Percentiles rank a stretch among this genome's conserved stretches.
Evolutionary conservation across 768 basidiomycete genomes (phyloP).

Genomic region (Tubosaeta brunneosetosa): DNA sequence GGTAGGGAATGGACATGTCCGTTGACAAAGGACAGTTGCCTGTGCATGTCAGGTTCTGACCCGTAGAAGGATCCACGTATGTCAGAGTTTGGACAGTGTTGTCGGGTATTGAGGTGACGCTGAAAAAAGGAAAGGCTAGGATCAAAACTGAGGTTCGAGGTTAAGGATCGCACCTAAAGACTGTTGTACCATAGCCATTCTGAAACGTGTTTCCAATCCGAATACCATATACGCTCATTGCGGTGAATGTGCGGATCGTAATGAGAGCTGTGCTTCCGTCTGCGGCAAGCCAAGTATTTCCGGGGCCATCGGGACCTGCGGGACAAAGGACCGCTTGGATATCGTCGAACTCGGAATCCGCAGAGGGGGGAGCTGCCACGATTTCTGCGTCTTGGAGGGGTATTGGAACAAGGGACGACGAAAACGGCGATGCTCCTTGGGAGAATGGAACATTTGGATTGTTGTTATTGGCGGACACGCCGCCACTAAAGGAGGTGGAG

Average conservation of each 20-base stretch:
- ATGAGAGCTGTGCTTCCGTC: constrained; percentile 69
- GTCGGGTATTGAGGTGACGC: constrained; percentile 85
- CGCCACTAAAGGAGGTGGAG: constrained; percentile 63
- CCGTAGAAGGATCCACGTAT: constrained; percentile 72
- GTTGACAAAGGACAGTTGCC: constrained; percentile 75
- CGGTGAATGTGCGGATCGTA: constrained; percentile 71
- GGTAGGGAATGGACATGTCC: constrained; percentile 73
- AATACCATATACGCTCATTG: constrained; percentile 70
- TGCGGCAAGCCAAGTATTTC: constrained; percentile 79
- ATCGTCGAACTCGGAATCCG: constrained; percentile 54
- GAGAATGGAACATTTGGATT: constrained; percentile 87
- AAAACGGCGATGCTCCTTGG: constrained; percentile 75
- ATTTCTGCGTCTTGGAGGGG: constrained; percentile 56
- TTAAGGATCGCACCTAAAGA: constrained; percentile 59
- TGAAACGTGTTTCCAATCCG: constrained; percentile 91
- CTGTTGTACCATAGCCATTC: constrained; percentile 74
- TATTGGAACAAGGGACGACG: constrained; percentile 83
- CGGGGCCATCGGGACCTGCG: constrained; percentile 69
- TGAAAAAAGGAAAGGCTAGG: constrained; percentile 29
- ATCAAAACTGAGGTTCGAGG: not conserved
- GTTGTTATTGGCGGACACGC: constrained; percentile 50
- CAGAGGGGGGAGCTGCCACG: constrained; percentile 60
- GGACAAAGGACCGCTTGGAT: constrained; percentile 81
- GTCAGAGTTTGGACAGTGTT: constrained; percentile 73
- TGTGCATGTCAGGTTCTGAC: constrained; percentile 73